Base-by-base conservation (phyloP, 2,329 filamentous ascomycete species). In the Aspergillaceae sp. region DNA sequence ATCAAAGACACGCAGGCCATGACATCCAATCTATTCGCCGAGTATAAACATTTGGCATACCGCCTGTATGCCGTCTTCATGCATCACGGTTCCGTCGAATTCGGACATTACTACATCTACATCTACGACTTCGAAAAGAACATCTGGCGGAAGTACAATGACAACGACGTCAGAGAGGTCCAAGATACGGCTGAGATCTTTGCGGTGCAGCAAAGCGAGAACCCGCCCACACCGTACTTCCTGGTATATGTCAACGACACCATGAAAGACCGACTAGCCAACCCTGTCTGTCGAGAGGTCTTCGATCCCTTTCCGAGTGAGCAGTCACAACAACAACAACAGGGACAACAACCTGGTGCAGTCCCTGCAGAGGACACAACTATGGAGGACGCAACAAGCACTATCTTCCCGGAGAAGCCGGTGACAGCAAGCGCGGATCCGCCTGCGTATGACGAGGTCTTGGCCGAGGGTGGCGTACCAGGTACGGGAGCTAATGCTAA, bases 91-190 rank as follows among this genome's bases (percentile, higher is more conserved):
- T 69, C 67, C 29, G 76, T 83, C 36, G 77, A 75, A 40, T 83
- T 83, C 40, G 92, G 92, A 0, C 92, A 98, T 66, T 98, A 97
- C 69, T 96, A 88, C 84, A 88, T 96, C 40, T 96, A 90, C 77
- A 94, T 98, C 52, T 86, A 83, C 60, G 92, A 97, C 69, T 94
- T 94, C 64, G 78, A 83, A 53, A 78, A 80, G 41, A 71, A 82
- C 33, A 73, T 90, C 19, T 98, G 92, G 90, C 83, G 89, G 47
- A 88, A 87, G 60, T 98, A 96, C 74, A 98, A 98, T 62, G 92
- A 98, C 59, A 84, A 84, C 45, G 77, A 76, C 10, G 89, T 98
- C 27, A 83, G 79, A 2, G 80, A 86, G 52, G 77, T 81, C 28
- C 71, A 74, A 9, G 77, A 86, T 56, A 74, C 78, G 5, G 73